Percentiles rank a stretch among this genome's conserved stretches.
These are phyloP conservation scores for Tolypocladium cylindrosporum DNA, from an alignment of 2,329 filamentous ascomycete genomes.

Conservation along the genomic window DNA sequence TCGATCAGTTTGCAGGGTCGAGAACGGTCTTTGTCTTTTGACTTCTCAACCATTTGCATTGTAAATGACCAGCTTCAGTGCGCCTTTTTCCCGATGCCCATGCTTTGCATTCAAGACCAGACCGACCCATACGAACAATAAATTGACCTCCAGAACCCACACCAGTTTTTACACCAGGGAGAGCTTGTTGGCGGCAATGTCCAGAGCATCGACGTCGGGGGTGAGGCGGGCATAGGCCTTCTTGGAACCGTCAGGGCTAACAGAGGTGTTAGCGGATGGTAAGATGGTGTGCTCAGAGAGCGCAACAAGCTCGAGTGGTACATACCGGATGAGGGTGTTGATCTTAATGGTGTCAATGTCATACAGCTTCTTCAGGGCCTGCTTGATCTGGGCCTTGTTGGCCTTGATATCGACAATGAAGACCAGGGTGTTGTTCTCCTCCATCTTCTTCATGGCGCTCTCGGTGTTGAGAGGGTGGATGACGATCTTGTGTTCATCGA, in stretches of 20 bases:
- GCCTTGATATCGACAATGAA: constrained; percentile 96
- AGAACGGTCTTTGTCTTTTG: constrained; percentile 1
- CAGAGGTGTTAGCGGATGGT: neutral
- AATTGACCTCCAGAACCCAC: constrained; percentile 7
- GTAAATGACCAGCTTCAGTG: constrained; percentile 23
- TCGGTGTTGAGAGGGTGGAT: constrained; percentile 98
- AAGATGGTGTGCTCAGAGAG: too few species aligned
- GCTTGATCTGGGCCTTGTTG: constrained; percentile 99
- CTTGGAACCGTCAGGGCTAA: constrained; percentile 84
- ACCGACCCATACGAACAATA: constrained; percentile 30
- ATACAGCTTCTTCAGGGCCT: constrained; percentile 96
- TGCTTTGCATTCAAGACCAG: constrained; percentile 22
- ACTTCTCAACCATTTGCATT: constrained; percentile 21
- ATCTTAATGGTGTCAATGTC: constrained; percentile 98
- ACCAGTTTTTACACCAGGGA: constrained; percentile 78
- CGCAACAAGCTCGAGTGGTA: constrained; percentile 4
- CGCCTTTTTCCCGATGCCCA: constrained; percentile 26
- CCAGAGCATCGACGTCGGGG: constrained; percentile 92
- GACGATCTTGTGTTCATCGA: constrained; percentile 97
- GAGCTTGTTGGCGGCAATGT: constrained; percentile 99
- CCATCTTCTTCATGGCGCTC: constrained; percentile 99
- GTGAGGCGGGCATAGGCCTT: constrained; percentile 97
- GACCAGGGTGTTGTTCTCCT: constrained; percentile 99
- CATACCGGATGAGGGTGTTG: constrained; percentile 96
- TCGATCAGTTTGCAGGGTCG: neutral